Percentiles rank a stretch among this genome's conserved stretches.
These are phyloP conservation scores for Anisodus acutangulus DNA, from an alignment of 257 asterid genomes.

Conservation along the genomic window DNA sequence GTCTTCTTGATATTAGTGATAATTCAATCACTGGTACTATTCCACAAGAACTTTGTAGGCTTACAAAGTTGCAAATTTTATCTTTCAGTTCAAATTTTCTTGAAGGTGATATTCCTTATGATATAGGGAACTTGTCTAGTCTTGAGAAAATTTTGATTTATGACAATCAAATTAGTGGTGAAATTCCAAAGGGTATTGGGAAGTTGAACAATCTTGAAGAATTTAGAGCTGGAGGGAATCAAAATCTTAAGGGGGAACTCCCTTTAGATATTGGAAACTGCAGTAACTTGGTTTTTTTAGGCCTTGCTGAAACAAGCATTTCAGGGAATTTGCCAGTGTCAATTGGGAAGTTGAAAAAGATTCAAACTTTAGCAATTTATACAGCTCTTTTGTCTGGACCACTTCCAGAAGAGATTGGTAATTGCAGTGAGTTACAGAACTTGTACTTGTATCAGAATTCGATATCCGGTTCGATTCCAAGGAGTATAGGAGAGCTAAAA, in stretches of 20 bases:
- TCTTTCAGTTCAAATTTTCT: conserved; percentile 61
- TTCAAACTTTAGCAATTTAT: conserved; percentile 80
- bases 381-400: conserved; percentile 77
- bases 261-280: conserved; percentile 90
- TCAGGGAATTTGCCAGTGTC: conserved; percentile 76
- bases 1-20: conserved; percentile 64
- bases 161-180: conserved; percentile 85
- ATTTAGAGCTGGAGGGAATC: conserved; percentile 90
- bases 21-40: conserved; percentile 74
- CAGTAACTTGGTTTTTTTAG: conserved; percentile 58
- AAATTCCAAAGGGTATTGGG: conserved; percentile 70
- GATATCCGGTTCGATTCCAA: conserved; percentile 75
- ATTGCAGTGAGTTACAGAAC: conserved; percentile 76
- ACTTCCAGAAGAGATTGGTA: conserved; percentile 85
- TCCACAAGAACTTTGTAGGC: conserved; percentile 67
- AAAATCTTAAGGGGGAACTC: conserved; percentile 69
- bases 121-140: conserved; percentile 62
- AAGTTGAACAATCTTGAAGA: conserved; percentile 60
- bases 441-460: conserved; percentile 81
- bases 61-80: conserved; percentile 55
- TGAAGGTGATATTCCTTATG: conserved; percentile 64
- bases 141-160: conserved; percentile 61
- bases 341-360: conserved; percentile 69
- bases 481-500: conserved; percentile 58
- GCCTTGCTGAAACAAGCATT: conserved; percentile 85